phyloP scores from a whole-genome alignment of 2,329 filamentous ascomycete species.

The Trichoderma koningiopsis region DNA sequence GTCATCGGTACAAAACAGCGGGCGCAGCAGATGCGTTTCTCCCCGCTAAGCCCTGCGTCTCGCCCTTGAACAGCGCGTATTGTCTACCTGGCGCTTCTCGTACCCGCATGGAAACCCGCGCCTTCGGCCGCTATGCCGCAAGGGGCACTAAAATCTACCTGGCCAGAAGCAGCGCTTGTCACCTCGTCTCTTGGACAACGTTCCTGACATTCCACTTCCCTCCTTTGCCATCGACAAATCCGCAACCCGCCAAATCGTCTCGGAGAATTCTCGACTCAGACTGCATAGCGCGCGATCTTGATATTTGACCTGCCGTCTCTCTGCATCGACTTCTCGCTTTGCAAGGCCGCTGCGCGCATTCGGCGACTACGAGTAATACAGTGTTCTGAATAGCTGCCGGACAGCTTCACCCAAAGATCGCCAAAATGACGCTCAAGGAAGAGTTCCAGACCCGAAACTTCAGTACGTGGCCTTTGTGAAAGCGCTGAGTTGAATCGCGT shows the following conservation, averaged over 20 bases:
- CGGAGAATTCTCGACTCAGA: not conserved
- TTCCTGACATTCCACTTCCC: conserved; percentile 22
- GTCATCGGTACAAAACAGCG: not conserved
- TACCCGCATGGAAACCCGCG: not conserved
- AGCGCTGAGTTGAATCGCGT: not conserved
- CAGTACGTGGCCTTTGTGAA: conserved; percentile 54
- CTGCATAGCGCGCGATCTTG: not conserved
- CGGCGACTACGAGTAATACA: conserved; percentile 15
- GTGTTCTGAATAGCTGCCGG: conserved; percentile 23
- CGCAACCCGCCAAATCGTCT: not conserved
- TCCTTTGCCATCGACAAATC: conserved; percentile 8
- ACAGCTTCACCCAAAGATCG: conserved; percentile 30
- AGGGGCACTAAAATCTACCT: conserved; percentile 21
- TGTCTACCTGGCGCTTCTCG: conserved; percentile 2
- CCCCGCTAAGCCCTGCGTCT: conserved; percentile 7
- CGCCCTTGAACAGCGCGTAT: not conserved
- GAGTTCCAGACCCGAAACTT: conserved; percentile 75
- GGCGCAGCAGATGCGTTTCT: not conserved
- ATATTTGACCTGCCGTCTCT: not conserved
- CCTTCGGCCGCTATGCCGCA: conserved; percentile 18
- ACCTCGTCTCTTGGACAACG: conserved; percentile 25
- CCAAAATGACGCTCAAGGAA: conserved; percentile 70
- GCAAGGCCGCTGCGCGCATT: conserved; percentile 23
- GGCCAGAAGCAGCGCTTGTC: conserved; percentile 21
- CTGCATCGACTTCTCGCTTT: not conserved